These are phyloP conservation scores for Hemileccinum rubropunctum DNA, from an alignment of 768 basidiomycete genomes.

Conservation along the genomic window DNA sequence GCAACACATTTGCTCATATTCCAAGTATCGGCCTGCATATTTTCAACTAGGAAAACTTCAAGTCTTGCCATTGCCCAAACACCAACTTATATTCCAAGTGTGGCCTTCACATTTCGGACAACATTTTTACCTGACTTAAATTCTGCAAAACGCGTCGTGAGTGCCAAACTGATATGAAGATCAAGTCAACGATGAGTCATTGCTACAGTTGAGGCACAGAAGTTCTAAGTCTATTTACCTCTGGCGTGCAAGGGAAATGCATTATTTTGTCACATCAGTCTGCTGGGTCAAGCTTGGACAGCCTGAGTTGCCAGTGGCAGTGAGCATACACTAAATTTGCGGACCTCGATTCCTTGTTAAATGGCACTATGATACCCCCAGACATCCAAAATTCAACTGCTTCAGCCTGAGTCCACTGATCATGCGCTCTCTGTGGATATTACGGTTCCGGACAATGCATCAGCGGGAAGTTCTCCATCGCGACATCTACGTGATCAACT, in stretches of 20 bases:
- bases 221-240: conserved; percentile 68
- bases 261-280: conserved; percentile 75
- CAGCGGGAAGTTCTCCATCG: conserved; percentile 68
- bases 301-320: conserved; percentile 53
- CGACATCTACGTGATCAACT: conserved; percentile 84
- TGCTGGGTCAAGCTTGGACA: conserved; percentile 73
- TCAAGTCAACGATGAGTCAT: conserved; percentile 61
- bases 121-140: too few relatives aligned
- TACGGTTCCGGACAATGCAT: conserved; percentile 75
- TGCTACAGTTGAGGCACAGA: conserved; percentile 66
- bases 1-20: too few relatives aligned
- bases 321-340: conserved; percentile 63
- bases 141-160: too few relatives aligned
- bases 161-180: conserved; percentile 75
- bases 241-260: conserved; percentile 56
- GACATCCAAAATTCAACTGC: not conserved
- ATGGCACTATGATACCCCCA: conserved; percentile 45
- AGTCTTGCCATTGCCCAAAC: too few relatives aligned
- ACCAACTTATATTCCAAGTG: too few relatives aligned
- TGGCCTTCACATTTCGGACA: too few relatives aligned
- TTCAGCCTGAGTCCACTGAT: conserved; percentile 10
- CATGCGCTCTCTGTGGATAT: conserved; percentile 48
- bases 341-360: conserved; percentile 75
- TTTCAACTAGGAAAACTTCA: too few relatives aligned
- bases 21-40: too few relatives aligned